Evolutionary conservation across 116 monocot genomes (phyloP).

Genomic region (Iris pallida): DNA sequence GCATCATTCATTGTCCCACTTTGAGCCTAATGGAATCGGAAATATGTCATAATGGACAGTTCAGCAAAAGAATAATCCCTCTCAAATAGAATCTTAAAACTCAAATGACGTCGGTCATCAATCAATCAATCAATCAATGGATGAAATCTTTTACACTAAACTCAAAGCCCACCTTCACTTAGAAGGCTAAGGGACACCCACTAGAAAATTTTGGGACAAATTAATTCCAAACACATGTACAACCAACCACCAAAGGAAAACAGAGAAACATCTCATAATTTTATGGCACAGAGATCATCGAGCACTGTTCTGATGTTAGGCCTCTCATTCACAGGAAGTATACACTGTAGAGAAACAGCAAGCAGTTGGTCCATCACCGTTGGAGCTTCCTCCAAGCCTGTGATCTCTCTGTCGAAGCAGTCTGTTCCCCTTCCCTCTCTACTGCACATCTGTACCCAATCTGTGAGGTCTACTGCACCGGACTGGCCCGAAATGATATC

Average conservation of each 20-base stretch:
- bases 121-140: conserved; percentile 55
- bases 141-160: conserved; percentile 42
- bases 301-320: conserved; percentile 76
- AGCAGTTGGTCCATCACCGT: conserved; percentile 69
- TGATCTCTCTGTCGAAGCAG: conserved; percentile 79
- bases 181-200: conserved; percentile 18
- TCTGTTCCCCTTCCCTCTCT: conserved; percentile 69
- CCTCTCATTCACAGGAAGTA: conserved; percentile 87
- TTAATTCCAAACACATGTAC: conserved; percentile 39
- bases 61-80: neutral
- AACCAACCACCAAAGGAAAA: neutral
- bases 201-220: conserved; percentile 34
- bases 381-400: conserved; percentile 69
- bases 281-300: conserved; percentile 72
- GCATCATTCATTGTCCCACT: too few relatives aligned
- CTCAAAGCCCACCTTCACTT: conserved; percentile 22
- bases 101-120: conserved; percentile 14
- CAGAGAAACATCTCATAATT: conserved; percentile 32
- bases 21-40: too few relatives aligned
- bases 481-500: conserved; percentile 95
- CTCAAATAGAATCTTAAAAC: conserved; percentile 14
- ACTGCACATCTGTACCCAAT: conserved; percentile 86
- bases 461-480: conserved; percentile 79
- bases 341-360: conserved; percentile 72
- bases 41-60: too few relatives aligned